Evolutionary conservation across 2,329 filamentous ascomycete species (phyloP).

Genomic region (Colletotrichum sojae): DNA sequence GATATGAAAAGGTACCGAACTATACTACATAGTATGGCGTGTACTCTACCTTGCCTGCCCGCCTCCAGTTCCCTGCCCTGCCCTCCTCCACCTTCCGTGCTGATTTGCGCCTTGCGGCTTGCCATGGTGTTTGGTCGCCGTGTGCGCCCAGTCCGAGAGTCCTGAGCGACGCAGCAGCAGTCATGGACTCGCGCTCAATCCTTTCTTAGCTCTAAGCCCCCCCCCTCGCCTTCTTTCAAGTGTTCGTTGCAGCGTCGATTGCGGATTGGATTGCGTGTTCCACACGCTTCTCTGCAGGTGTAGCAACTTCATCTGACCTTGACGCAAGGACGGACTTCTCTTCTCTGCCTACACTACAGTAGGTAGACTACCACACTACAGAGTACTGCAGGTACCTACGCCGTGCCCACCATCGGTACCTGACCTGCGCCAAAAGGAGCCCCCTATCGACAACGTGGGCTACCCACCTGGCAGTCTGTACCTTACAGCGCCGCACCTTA

Average conservation of each 20-base stretch:
- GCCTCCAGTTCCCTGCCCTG: neutral
- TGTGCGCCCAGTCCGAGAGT: no score
- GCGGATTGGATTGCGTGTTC: constrained; percentile 2
- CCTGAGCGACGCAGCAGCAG: neutral
- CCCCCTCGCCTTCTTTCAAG: constrained; percentile 7
- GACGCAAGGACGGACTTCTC: constrained; percentile 26
- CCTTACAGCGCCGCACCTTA: no score
- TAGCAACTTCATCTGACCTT: constrained; percentile 37
- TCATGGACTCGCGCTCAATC: constrained; percentile 9
- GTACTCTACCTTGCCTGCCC: neutral
- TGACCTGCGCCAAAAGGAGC: no score
- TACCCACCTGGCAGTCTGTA: no score
- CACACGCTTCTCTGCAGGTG: constrained; percentile 28
- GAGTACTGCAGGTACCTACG: no score
- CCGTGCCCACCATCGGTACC: no score
- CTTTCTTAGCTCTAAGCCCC: neutral
- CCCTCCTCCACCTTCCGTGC: neutral
- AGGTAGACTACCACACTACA: neutral
- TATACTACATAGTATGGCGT: neutral
- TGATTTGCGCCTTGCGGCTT: no score
- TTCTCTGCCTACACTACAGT: constrained; percentile 8
- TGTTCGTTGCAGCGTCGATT: constrained; percentile 15
- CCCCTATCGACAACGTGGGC: no score
- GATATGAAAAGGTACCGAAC: neutral
- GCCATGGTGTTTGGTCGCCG: no score